A percentile compares a stretch with the other conserved stretches of the same genome.
Evolutionary conservation across 2,329 filamentous ascomycete genomes (phyloP).

Genomic region (Exserohilum rostratum): DNA sequence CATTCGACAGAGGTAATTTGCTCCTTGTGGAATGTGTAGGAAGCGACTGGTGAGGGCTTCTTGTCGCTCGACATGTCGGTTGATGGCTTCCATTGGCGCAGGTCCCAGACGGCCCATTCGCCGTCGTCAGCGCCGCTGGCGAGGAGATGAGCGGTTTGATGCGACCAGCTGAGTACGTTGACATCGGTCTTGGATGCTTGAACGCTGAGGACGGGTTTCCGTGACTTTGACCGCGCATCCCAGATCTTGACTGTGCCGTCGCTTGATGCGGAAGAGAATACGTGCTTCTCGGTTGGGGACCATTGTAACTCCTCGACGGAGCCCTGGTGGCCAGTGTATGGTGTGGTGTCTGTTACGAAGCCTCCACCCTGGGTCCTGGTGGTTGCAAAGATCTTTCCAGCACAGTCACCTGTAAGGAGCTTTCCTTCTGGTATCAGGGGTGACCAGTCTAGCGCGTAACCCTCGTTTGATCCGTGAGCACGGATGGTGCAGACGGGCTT

Average conservation of each 20-base stretch:
- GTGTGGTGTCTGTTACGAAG: constrained; percentile 83
- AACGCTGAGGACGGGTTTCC: constrained; percentile 85
- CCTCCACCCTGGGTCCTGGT: constrained; percentile 85
- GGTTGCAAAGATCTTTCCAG: constrained; percentile 87
- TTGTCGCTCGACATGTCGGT: constrained; percentile 52
- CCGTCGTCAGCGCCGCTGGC: constrained; percentile 94
- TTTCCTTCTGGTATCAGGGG: constrained; percentile 79
- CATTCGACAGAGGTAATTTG: constrained; percentile 96
- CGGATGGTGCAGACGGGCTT: constrained; percentile 87
- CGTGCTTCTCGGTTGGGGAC: constrained; percentile 90
- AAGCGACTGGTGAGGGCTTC: constrained; percentile 80
- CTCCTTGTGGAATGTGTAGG: constrained; percentile 94
- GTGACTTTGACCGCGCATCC: constrained; percentile 90
- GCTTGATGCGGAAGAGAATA: constrained; percentile 91
- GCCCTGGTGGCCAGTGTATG: constrained; percentile 82
- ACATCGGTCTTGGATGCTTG: constrained; percentile 84
- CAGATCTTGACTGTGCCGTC: constrained; percentile 96
- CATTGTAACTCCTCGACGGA: constrained; percentile 96
- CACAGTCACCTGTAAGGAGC: constrained; percentile 88
- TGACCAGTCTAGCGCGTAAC: constrained; percentile 98
- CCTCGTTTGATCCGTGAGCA: constrained; percentile 85
- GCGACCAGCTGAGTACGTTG: constrained; percentile 96
- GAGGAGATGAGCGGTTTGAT: constrained; percentile 84
- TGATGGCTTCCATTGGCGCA: constrained; percentile 88
- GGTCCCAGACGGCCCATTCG: constrained; percentile 93